Evolutionary conservation across 2,329 filamentous ascomycete species (phyloP), one percentile per base, ranked within the genome.

Genomic region (Dactylellina cionopaga): DNA sequence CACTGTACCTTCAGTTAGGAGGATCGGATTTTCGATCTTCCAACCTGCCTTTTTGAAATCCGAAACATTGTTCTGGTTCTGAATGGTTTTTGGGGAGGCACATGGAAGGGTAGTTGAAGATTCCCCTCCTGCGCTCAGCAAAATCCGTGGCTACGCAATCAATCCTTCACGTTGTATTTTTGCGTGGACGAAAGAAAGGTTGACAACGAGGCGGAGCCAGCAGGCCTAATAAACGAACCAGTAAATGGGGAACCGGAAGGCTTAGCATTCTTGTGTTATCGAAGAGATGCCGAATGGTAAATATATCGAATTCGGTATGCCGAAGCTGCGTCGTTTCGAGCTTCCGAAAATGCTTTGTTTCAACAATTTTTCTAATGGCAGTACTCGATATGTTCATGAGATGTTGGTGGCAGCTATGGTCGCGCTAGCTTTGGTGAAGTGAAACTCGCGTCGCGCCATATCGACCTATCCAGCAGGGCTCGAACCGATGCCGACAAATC

Each of bases 141-240:
- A n/a, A n/a, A n/a, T n/a, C n/a, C n/a, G n/a, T n/a, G n/a, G n/a
- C n/a, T 13, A 56, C 22, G 27, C 33, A 49, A 29, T 27, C 35
- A 35, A 66, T 66, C 62, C 62, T 58, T 66, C 62, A 66, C 62
- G 15, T 58, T 66, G 33, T 7, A 24, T 24, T n/a, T 33, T 65
- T 55, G 43, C 60, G 41, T 55, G 60, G 37, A 54, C 37, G 35
- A 33, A 11, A 10, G 49, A 51, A 25, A 58, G 62, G 62, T 51
- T 58, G 62, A 66, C 31, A 35, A 33, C 62, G 46, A 66, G 62
- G 62, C 52, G 49, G 37, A 55, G 62, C 62, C 27, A 27, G 10
- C 22, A 24, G 37, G 47, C 62, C 37, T 31, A 58, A 25, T 24
- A 44, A 33, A n/a, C 37, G 39, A n/a, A 15, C 24, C 46, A 25